phyloP scores from a whole-genome alignment of 2,329 filamentous ascomycete genomes.

The Trichoderma brevicompactum region DNA sequence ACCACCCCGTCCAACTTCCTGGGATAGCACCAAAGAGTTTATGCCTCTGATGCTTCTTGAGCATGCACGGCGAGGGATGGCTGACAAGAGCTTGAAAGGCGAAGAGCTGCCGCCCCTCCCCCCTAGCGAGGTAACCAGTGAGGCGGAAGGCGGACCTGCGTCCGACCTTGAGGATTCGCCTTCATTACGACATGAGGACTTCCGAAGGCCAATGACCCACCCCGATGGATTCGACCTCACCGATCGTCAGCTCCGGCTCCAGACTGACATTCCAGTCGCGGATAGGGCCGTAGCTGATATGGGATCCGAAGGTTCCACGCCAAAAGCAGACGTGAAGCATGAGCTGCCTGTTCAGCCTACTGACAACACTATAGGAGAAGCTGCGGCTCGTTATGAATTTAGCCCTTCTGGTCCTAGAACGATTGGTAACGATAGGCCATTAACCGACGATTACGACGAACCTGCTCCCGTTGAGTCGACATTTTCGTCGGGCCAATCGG shows the following conservation, averaged over 20 bases:
- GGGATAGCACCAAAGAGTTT: slow-evolving; percentile 70
- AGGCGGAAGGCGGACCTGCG: slow-evolving; percentile 30
- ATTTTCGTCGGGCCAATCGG: slow-evolving; percentile 42
- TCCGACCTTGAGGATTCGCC: slow-evolving; percentile 37
- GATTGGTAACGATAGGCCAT: slow-evolving; percentile 6
- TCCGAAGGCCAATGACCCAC: slow-evolving; percentile 30
- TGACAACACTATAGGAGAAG: slow-evolving; percentile 26
- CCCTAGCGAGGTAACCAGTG: slow-evolving; percentile 46
- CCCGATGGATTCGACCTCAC: neutral
- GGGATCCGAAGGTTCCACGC: slow-evolving; percentile 69
- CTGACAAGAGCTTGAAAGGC: slow-evolving; percentile 40
- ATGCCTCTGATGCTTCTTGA: slow-evolving; percentile 84
- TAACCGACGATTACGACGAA: slow-evolving; percentile 39
- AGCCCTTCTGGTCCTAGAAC: neutral
- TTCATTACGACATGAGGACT: slow-evolving; percentile 39
- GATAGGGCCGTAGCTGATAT: slow-evolving; percentile 51
- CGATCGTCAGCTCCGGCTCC: slow-evolving; percentile 44
- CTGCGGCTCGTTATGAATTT: neutral
- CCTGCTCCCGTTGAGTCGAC: slow-evolving; percentile 47
- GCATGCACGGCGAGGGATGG: slow-evolving; percentile 51
- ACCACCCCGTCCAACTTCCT: slow-evolving; percentile 59
- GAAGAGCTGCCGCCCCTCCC: slow-evolving; percentile 55
- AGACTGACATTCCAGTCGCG: slow-evolving; percentile 44
- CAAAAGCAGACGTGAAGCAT: slow-evolving; percentile 59
- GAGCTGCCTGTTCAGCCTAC: slow-evolving; percentile 36